Evolutionary conservation across 2,329 filamentous ascomycete species (phyloP).

Genomic region (Aspergillus sp.): DNA sequence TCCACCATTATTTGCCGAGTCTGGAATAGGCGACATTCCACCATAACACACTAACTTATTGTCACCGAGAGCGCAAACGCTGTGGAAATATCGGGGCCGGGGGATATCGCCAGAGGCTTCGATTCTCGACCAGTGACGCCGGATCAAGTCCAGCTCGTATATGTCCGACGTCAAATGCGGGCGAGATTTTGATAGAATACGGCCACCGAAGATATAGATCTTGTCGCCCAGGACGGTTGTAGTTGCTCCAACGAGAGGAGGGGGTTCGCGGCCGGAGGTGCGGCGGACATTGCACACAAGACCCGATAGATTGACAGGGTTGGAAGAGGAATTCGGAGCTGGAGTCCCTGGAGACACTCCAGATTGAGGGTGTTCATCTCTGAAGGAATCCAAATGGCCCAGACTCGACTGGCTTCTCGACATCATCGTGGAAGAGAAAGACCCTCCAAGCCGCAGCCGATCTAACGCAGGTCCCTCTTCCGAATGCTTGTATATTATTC

Average conservation of each 20-base stretch:
- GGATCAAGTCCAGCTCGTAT: slow-evolving; percentile 89
- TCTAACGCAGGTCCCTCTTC: not conserved
- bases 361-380: slow-evolving; percentile 31
- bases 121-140: slow-evolving; percentile 88
- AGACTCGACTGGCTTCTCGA: slow-evolving; percentile 42
- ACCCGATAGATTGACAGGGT: slow-evolving; percentile 63
- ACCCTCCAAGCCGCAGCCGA: slow-evolving; percentile 1
- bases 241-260: slow-evolving; percentile 87
- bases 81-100: slow-evolving; percentile 93
- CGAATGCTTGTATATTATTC: not conserved
- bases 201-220: slow-evolving; percentile 92
- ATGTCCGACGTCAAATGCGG: slow-evolving; percentile 85
- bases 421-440: slow-evolving; percentile 30
- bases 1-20: slow-evolving; percentile 38
- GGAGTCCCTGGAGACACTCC: slow-evolving; percentile 30
- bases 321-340: slow-evolving; percentile 32
- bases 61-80: slow-evolving; percentile 88
- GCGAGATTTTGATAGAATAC: slow-evolving; percentile 78
- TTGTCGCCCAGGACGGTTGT: slow-evolving; percentile 95
- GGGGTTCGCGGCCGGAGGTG: slow-evolving; percentile 88
- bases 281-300: slow-evolving; percentile 70
- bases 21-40: slow-evolving; percentile 83
- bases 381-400: slow-evolving; percentile 33
- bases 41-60: slow-evolving; percentile 97
- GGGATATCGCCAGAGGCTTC: slow-evolving; percentile 83